phyloP scores from a whole-genome alignment of 495 filamentous ascomycete genomes.

The Neurospora sp. region DNA sequence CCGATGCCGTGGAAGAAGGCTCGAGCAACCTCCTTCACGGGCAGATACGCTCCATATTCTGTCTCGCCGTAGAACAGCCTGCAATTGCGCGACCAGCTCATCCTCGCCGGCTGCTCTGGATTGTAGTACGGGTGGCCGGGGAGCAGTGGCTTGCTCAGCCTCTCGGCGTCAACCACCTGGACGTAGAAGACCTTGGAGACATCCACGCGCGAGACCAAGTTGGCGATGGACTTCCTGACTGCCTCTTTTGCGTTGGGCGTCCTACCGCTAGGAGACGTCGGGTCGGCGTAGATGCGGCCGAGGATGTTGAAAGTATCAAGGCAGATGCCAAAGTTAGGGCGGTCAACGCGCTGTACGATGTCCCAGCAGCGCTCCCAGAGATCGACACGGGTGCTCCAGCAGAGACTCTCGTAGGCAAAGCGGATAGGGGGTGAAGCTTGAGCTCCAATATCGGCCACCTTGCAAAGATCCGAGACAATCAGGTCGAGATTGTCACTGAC shows the following conservation, averaged over 20 bases:
- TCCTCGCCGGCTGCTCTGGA: constrained; percentile 51
- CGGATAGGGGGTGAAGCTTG: constrained; percentile 45
- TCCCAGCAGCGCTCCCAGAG: constrained; percentile 66
- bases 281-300: constrained; percentile 64
- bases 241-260: constrained; percentile 48
- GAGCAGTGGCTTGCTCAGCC: constrained; percentile 47
- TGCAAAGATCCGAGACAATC: constrained; percentile 54
- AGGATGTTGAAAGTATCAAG: constrained; percentile 78
- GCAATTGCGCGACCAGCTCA: constrained; percentile 77
- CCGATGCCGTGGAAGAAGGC: constrained; percentile 55
- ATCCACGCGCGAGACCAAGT: constrained; percentile 48
- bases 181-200: constrained; percentile 66
- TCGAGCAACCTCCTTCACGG: constrained; percentile 49
- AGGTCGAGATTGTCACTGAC: constrained; percentile 46
- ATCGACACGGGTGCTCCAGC: constrained; percentile 64
- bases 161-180: constrained; percentile 70
- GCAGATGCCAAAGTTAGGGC: constrained; percentile 68
- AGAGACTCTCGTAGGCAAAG: constrained; percentile 69
- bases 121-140: constrained; percentile 55
- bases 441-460: constrained; percentile 56
- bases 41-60: constrained; percentile 61
- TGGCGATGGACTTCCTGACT: constrained; percentile 45
- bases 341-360: constrained; percentile 52
- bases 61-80: constrained; percentile 67
- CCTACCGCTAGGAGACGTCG: constrained; percentile 41